These are phyloP conservation scores for Chrysanthemum seticuspe DNA, from an alignment of 129 eudicot genomes.

Conservation along the genomic window DNA sequence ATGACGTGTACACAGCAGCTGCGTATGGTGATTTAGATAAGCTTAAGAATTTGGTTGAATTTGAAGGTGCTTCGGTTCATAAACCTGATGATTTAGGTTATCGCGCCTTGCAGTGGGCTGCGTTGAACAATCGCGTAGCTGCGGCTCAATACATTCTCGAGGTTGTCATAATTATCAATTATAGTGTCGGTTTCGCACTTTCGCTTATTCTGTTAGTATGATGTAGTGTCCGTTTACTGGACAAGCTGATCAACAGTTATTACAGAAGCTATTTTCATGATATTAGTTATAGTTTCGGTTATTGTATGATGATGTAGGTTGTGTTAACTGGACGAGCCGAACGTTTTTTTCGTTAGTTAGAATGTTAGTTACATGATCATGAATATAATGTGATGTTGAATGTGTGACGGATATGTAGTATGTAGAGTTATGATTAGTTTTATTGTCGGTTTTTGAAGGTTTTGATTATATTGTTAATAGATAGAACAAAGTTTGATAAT, in stretches of 20 bases:
- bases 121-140: slow-evolving; percentile 87
- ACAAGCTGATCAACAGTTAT: too few species aligned
- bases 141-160: slow-evolving; percentile 91
- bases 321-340: too few species aligned
- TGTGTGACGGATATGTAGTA: too few species aligned
- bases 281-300: too few species aligned
- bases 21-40: slow-evolving; percentile 97
- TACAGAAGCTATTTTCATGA: too few species aligned
- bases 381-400: too few species aligned
- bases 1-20: slow-evolving; percentile 94
- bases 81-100: slow-evolving; percentile 83
- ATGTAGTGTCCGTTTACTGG: too few species aligned
- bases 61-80: slow-evolving; percentile 74
- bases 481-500: not conserved
- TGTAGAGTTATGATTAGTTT: too few species aligned
- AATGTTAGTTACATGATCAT: too few species aligned
- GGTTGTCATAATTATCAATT: slow-evolving; percentile 38
- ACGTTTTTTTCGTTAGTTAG: too few species aligned
- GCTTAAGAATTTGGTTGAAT: slow-evolving; percentile 78
- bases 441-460: too few species aligned
- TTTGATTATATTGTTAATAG: not conserved
- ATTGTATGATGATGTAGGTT: too few species aligned
- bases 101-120: slow-evolving; percentile 99
- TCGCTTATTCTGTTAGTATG: not conserved
- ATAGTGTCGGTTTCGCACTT: not conserved